Evolutionary conservation across 2,329 filamentous ascomycete genomes (phyloP), one percentile per base, ranked within the genome.

Genomic region (Claviceps humidiphila): DNA sequence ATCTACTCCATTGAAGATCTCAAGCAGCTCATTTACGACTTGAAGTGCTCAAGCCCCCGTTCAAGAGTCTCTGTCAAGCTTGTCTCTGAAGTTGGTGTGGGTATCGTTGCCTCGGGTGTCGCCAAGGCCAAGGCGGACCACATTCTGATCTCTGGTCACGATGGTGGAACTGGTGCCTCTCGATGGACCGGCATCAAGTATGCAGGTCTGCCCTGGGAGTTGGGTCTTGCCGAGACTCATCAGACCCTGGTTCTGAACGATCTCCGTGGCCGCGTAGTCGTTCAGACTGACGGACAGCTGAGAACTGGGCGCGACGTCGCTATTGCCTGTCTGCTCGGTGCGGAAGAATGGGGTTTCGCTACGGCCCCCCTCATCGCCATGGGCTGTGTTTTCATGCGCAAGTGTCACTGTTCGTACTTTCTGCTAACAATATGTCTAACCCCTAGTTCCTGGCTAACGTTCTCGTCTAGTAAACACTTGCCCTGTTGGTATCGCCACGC

Each of bases 161-260:
- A 97, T 64, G 91, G 91, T 75, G 91, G 91, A 68, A 97, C 91
- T 55, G 91, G 91, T 76, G 91, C 91, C 55, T 96, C 90, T 50
- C 78, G 91, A 68, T 97, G 91, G 91, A 97, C 91, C 63, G 91
- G 91, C 75, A 96, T 95, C 81, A 96, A 96, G 71, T 95, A 96
- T 67, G 91, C 90, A 49, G 91, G 91, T 78, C 81, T 96, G 39
- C 91, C 91, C 26, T 97, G 90, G 90, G 91, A 97, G 69, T 68
- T 97, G 60, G 91, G 91, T 79, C 85, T 97, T 61, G 91, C 91
- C 5, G 91, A 97, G 74, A 96, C 90, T 46, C 91, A 97, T 66
- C 91, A 97, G 72, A 97, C 91, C 14, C 75, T 97, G 58, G 91
- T 97, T 13, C 76, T 97, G 42, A 97, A 97, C 69, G 91, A 96